Evolutionary conservation across 1,139 yeast genomes (phyloP).

Genomic region (Taiozyma sp.): DNA sequence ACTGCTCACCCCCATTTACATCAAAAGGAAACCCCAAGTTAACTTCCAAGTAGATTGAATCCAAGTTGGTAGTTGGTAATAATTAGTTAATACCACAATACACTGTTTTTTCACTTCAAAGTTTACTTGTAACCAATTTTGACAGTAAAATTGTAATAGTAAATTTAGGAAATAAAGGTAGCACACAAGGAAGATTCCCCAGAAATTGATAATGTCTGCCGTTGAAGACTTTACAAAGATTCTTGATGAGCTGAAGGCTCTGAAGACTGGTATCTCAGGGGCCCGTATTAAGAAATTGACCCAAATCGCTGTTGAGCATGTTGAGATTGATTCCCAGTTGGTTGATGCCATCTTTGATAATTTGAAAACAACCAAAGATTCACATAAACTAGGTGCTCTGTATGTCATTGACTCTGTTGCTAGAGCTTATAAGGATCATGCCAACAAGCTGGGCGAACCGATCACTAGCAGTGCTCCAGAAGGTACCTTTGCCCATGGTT

Average conservation of each 20-base stretch:
- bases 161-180: background rate
- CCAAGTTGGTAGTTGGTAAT: background rate
- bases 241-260: conserved; percentile 64
- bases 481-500: background rate
- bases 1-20: background rate
- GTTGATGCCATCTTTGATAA: conserved; percentile 58
- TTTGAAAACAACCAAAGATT: conserved; percentile 67
- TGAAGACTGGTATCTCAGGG: conserved; percentile 93
- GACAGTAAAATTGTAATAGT: background rate
- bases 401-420: conserved; percentile 92
- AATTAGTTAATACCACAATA: background rate
- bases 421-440: conserved; percentile 77
- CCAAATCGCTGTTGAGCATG: conserved; percentile 69
- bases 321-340: conserved; percentile 51
- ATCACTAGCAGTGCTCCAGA: conserved; percentile 26
- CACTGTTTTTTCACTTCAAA: background rate
- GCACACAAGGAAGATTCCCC: background rate
- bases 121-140: background rate
- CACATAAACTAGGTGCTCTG: conserved; percentile 85
- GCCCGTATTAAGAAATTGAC: conserved; percentile 86
- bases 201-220: background rate
- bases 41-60: background rate
- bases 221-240: conserved; percentile 47
- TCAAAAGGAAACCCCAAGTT: background rate
- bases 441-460: conserved; percentile 46